Percentiles rank a stretch among this genome's conserved stretches.
Conservation (phyloP, 805 yeast genomes). For the Lipomyces lipofer region DNA sequence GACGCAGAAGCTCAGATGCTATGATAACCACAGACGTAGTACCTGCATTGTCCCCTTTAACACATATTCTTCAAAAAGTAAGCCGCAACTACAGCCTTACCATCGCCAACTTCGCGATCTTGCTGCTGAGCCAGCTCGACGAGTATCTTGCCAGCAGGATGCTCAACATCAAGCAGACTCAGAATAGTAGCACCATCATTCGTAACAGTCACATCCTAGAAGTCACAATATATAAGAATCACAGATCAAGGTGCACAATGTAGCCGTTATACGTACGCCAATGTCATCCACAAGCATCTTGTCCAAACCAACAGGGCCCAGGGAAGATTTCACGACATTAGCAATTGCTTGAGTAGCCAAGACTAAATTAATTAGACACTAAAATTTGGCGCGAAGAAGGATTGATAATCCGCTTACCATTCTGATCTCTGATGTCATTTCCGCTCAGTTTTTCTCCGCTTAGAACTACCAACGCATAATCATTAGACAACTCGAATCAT, state of each 20-base stretch:
- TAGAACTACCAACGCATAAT: conserved; percentile 51
- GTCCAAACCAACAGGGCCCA: conserved; percentile 98
- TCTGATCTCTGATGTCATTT: conserved; percentile 93
- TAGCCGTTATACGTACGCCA: conserved; percentile 48
- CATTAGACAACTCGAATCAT: too few relatives aligned
- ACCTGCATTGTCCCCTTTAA: conserved; percentile 8
- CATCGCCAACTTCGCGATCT: conserved; percentile 98
- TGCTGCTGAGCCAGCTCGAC: conserved; percentile 98
- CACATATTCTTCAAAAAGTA: background rate
- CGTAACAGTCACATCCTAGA: conserved; percentile 86
- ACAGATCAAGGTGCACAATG: background rate
- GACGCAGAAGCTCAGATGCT: conserved; percentile 85
- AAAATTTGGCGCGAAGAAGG: background rate
- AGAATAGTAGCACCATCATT: conserved; percentile 98
- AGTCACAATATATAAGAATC: background rate
- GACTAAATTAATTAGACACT: conserved; percentile 41
- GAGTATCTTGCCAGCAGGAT: conserved; percentile 96
- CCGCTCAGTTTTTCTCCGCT: conserved; percentile 97
- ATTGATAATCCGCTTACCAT: too few relatives aligned
- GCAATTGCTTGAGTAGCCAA: conserved; percentile 88
- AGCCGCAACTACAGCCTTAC: too few relatives aligned
- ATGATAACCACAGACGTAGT: conserved; percentile 96
- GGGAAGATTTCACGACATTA: conserved; percentile 82
- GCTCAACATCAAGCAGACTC: conserved; percentile 89
- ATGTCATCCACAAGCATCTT: conserved; percentile 98